phyloP scores from a whole-genome alignment of 345 rosid genomes.

The Kernera saxatilis region DNA sequence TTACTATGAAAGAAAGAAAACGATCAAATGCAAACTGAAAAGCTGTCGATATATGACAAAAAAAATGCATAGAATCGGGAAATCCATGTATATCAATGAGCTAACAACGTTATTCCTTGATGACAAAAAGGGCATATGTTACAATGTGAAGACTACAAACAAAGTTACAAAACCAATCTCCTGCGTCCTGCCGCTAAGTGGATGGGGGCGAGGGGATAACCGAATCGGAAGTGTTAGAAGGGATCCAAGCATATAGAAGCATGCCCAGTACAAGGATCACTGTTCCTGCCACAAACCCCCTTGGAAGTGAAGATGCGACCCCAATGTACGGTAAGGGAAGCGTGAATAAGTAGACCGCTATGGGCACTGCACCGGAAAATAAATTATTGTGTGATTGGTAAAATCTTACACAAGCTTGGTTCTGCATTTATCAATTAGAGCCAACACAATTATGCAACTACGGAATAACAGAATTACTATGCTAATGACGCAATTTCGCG shows the following conservation, averaged over 20 bases:
- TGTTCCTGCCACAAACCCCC: slow-evolving; percentile 81
- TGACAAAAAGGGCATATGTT: neutral
- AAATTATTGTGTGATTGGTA: too few relatives aligned
- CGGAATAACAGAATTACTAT: too few relatives aligned
- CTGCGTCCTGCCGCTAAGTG: neutral
- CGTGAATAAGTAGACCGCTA: slow-evolving; percentile 73
- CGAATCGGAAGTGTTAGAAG: slow-evolving; percentile 25
- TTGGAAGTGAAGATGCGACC: slow-evolving; percentile 74
- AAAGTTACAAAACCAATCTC: slow-evolving; percentile 4
- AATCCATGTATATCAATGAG: neutral
- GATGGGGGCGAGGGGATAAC: slow-evolving; percentile 22
- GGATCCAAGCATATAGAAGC: slow-evolving; percentile 75
- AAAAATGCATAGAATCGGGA: neutral
- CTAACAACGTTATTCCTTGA: neutral
- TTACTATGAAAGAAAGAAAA: too few relatives aligned
- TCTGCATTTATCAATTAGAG: too few relatives aligned
- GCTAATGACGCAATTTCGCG: too few relatives aligned
- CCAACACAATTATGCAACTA: too few relatives aligned
- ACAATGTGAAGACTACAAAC: neutral
- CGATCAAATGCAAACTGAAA: too few relatives aligned
- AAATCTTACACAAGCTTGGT: too few relatives aligned
- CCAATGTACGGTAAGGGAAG: slow-evolving; percentile 86
- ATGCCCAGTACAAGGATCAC: slow-evolving; percentile 68
- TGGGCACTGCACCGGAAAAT: slow-evolving; percentile 73
- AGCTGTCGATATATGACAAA: neutral